phyloP scores from a whole-genome alignment of 2,329 filamentous ascomycete species.

The Aspergillus ibericus region DNA sequence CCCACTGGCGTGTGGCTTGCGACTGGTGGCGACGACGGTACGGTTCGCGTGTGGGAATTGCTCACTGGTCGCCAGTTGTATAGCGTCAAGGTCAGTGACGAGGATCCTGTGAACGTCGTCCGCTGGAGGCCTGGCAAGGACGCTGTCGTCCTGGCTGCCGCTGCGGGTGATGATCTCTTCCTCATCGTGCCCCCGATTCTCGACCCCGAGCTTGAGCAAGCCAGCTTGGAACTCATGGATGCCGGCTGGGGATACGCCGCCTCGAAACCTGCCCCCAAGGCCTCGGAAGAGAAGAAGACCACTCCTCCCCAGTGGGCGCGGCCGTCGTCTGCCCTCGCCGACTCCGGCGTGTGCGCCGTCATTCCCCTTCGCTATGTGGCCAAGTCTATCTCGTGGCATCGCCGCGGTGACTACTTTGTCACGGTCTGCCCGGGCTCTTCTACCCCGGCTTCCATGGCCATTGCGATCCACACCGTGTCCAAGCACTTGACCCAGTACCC shows the following conservation, averaged over 20 bases:
- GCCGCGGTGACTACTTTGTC: slow-evolving; percentile 89
- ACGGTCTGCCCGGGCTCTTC: slow-evolving; percentile 73
- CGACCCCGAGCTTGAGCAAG: slow-evolving; percentile 70
- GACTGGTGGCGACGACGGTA: slow-evolving; percentile 91
- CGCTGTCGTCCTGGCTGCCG: slow-evolving; percentile 76
- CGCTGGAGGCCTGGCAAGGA: slow-evolving; percentile 87
- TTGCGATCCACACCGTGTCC: slow-evolving; percentile 91
- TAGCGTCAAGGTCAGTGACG: slow-evolving; percentile 74
- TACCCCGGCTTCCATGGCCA: slow-evolving; percentile 59
- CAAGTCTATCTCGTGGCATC: slow-evolving; percentile 91
- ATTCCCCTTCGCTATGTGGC: slow-evolving; percentile 76
- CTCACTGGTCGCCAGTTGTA: slow-evolving; percentile 83
- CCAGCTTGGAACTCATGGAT: slow-evolving; percentile 75
- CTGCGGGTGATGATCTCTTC: slow-evolving; percentile 80
- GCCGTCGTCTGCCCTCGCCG: slow-evolving; percentile 70
- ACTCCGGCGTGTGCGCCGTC: slow-evolving; percentile 73
- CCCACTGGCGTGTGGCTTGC: slow-evolving; percentile 83
- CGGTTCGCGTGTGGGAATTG: slow-evolving; percentile 85
- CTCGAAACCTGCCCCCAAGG: slow-evolving; percentile 53
- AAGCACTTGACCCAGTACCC: slow-evolving; percentile 95
- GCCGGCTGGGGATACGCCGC: slow-evolving; percentile 93
- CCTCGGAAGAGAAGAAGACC: slow-evolving; percentile 63
- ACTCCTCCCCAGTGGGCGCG: slow-evolving; percentile 80
- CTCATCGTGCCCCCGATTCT: slow-evolving; percentile 75
- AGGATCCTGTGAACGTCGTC: slow-evolving; percentile 79